phyloP scores from a whole-genome alignment of 345 rosid species.

The Populus pruinosa region DNA sequence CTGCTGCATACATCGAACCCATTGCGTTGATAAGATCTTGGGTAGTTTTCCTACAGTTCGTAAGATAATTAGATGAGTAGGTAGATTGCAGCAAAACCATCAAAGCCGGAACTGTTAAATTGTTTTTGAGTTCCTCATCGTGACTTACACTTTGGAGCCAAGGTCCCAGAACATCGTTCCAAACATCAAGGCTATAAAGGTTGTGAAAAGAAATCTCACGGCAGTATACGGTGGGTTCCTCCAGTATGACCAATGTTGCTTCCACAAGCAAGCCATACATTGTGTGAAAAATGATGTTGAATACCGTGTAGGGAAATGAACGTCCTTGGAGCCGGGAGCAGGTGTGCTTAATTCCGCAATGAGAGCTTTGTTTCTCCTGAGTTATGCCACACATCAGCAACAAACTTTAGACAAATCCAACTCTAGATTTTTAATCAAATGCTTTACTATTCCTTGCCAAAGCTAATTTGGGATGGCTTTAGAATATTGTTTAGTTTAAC shows the following conservation, averaged over 20 bases:
- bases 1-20: conserved; percentile 76
- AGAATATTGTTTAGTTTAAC: neutral
- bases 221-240: conserved; percentile 25
- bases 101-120: neutral
- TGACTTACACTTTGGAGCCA: conserved; percentile 19
- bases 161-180: conserved; percentile 29
- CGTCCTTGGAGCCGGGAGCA: conserved; percentile 16
- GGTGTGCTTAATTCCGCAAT: conserved; percentile 17
- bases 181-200: conserved; percentile 19
- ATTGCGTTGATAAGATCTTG: conserved; percentile 63
- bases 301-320: conserved; percentile 17
- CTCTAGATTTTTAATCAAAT: neutral
- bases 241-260: conserved; percentile 28
- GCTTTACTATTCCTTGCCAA: neutral
- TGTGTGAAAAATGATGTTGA: conserved; percentile 18
- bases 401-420: neutral
- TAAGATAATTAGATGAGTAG: neutral
- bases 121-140: neutral
- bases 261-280: conserved; percentile 22
- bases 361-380: conserved; percentile 45
- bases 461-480: neutral
- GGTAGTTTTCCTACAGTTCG: conserved; percentile 30
- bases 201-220: conserved; percentile 21
- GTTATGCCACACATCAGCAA: neutral
- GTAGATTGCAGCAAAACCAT: no score